These are phyloP conservation scores for Alternaria longipes DNA, from an alignment of 2,329 filamentous ascomycete species.

Conservation along the genomic window DNA sequence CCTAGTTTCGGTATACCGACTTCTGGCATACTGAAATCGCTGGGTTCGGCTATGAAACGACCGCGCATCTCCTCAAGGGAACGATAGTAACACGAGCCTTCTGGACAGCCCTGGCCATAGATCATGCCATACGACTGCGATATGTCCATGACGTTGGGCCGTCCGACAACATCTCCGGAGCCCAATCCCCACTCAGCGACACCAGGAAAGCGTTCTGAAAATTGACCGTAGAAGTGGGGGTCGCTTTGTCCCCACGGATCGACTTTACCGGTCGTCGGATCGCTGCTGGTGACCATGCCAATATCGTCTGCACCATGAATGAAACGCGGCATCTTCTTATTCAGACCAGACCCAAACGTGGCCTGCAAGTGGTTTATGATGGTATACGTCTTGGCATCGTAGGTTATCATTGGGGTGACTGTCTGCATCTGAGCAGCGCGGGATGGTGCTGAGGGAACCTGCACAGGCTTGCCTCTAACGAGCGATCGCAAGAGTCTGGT, in stretches of 20 bases:
- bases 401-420: slow-evolving; percentile 79
- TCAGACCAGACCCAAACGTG: slow-evolving; percentile 71
- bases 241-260: slow-evolving; percentile 85
- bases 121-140: slow-evolving; percentile 86
- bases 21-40: slow-evolving; percentile 68
- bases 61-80: slow-evolving; percentile 77
- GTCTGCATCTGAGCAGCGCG: slow-evolving; percentile 68
- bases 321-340: slow-evolving; percentile 78
- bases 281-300: slow-evolving; percentile 80
- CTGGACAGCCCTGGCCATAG: slow-evolving; percentile 85
- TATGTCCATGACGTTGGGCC: slow-evolving; percentile 89
- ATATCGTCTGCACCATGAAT: slow-evolving; percentile 85
- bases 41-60: slow-evolving; percentile 73
- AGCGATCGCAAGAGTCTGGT: slow-evolving; percentile 85
- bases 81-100: slow-evolving; percentile 82
- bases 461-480: slow-evolving; percentile 78
- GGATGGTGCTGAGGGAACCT: slow-evolving; percentile 63
- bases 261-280: slow-evolving; percentile 77
- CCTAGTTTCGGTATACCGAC: slow-evolving; percentile 81
- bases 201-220: slow-evolving; percentile 78
- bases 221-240: slow-evolving; percentile 76
- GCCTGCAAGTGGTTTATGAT: slow-evolving; percentile 83
- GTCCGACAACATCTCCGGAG: slow-evolving; percentile 75
- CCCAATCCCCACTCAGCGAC: slow-evolving; percentile 80
- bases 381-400: slow-evolving; percentile 83